Percentiles rank a stretch among this genome's conserved stretches.
phyloP scores from a whole-genome alignment of 2,329 filamentous ascomycete genomes.

The Metarhizium brunneum region DNA sequence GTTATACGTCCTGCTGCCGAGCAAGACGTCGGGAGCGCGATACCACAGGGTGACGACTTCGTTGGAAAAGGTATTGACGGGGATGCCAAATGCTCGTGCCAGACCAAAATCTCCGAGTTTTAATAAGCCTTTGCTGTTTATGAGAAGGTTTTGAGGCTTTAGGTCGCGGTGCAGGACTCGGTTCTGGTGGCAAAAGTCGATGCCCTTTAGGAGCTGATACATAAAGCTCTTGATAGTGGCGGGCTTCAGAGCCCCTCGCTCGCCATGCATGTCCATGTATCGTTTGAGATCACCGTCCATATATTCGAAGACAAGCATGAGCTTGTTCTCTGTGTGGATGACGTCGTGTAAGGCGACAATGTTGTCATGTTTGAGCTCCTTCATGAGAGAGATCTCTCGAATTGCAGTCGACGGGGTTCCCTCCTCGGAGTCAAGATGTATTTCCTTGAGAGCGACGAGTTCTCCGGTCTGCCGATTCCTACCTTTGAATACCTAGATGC shows the following conservation, averaged over 20 bases:
- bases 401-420: slow-evolving; percentile 96
- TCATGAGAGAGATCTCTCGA: slow-evolving; percentile 98
- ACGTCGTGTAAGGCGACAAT: slow-evolving; percentile 97
- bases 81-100: slow-evolving; percentile 89
- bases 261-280: slow-evolving; percentile 93
- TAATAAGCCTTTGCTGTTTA: slow-evolving; percentile 81
- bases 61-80: slow-evolving; percentile 96
- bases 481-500: slow-evolving; percentile 83
- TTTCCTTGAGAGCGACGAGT: slow-evolving; percentile 94
- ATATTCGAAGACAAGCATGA: slow-evolving; percentile 98
- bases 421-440: slow-evolving; percentile 97
- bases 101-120: slow-evolving; percentile 95
- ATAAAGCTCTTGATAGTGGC: slow-evolving; percentile 97
- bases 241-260: slow-evolving; percentile 81
- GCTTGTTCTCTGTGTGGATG: slow-evolving; percentile 98
- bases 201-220: slow-evolving; percentile 92
- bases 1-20: slow-evolving; percentile 93
- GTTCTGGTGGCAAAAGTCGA: slow-evolving; percentile 97
- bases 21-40: slow-evolving; percentile 86
- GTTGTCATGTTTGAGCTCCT: slow-evolving; percentile 97
- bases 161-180: slow-evolving; percentile 90
- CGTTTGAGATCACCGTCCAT: slow-evolving; percentile 99
- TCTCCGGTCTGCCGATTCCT: slow-evolving; percentile 95
- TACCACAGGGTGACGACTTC: slow-evolving; percentile 98
- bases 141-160: slow-evolving; percentile 93